Conservation (phyloP, 495 filamentous ascomycete genomes). For the Penicillium riverlandense region DNA sequence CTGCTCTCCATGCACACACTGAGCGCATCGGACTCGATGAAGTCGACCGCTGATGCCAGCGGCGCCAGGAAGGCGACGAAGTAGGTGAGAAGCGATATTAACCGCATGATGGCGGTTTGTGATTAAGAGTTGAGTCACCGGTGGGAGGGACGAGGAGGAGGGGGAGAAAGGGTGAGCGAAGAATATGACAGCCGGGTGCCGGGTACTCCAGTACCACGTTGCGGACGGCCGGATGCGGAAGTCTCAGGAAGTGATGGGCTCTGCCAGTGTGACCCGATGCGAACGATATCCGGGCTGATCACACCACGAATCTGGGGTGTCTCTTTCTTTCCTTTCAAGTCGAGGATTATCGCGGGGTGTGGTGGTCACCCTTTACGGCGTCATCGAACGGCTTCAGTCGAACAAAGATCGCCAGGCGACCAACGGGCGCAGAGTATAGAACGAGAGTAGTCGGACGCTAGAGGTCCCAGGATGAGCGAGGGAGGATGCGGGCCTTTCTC, state of each 20-base stretch:
- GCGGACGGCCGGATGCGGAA: conserved; percentile 38
- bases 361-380: too few species aligned
- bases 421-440: too few species aligned
- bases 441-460: too few species aligned
- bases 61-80: conserved; percentile 35
- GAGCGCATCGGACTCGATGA: conserved; percentile 68
- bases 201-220: conserved; percentile 32
- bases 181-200: conserved; percentile 19
- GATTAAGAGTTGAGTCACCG: conserved; percentile 4
- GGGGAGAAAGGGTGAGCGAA: conserved; percentile 11
- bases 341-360: too few species aligned
- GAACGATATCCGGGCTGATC: too few species aligned
- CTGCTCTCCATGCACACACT: conserved; percentile 72
- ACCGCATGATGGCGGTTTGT: conserved; percentile 25
- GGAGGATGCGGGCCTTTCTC: too few species aligned
- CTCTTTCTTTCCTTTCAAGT: too few species aligned
- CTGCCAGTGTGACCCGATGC: too few species aligned
- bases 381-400: too few species aligned
- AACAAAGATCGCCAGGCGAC: too few species aligned
- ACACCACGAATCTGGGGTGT: too few species aligned
- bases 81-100: conserved; percentile 30
- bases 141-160: conserved; percentile 4
- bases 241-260: conserved; percentile 1
- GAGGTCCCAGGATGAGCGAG: too few species aligned
- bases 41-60: conserved; percentile 29